A percentile compares a stretch with the other conserved stretches of the same genome.
phyloP scores from a whole-genome alignment of 2,329 filamentous ascomycete genomes.

The Claviceps africana region DNA sequence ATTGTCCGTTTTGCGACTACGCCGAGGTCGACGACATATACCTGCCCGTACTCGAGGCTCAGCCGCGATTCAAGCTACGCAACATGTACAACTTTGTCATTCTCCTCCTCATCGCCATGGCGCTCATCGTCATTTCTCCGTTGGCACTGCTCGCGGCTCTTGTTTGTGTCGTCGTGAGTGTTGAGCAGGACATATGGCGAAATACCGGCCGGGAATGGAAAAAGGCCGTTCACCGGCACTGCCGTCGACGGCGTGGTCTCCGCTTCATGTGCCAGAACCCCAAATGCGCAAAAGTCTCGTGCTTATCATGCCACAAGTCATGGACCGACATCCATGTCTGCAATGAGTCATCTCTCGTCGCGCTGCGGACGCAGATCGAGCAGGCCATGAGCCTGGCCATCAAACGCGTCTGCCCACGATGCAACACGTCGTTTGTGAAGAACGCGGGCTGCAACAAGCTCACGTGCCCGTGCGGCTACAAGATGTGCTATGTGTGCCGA shows the following conservation, averaged over 20 bases:
- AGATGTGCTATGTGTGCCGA: conserved; percentile 96
- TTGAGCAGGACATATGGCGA: conserved; percentile 27
- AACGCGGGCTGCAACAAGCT: conserved; percentile 92
- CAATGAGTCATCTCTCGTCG: conserved; percentile 68
- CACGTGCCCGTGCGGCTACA: conserved; percentile 87
- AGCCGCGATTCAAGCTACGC: conserved; percentile 42
- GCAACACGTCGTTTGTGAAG: conserved; percentile 86
- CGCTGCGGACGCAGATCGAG: conserved; percentile 79
- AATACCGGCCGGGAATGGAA: conserved; percentile 34
- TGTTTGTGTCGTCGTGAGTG: conserved; percentile 28
- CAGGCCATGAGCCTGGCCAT: conserved; percentile 86
- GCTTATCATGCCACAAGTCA: conserved; percentile 64
- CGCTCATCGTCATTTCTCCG: conserved; percentile 43
- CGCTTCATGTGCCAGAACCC: conserved; percentile 66
- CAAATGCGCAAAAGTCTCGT: conserved; percentile 56
- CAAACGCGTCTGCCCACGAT: conserved; percentile 87
- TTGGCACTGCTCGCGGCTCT: conserved; percentile 34
- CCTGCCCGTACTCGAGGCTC: conserved; percentile 38
- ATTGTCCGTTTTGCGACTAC: conserved; percentile 84
- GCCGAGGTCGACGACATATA: conserved; percentile 75
- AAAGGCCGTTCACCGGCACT: conserved; percentile 50
- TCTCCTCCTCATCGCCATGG: conserved; percentile 36
- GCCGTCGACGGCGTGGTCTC: conserved; percentile 55
- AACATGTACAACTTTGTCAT: conserved; percentile 34
- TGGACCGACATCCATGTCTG: conserved; percentile 87